Conservation (phyloP, 768 basidiomycete genomes). For the Mycena rosella region DNA sequence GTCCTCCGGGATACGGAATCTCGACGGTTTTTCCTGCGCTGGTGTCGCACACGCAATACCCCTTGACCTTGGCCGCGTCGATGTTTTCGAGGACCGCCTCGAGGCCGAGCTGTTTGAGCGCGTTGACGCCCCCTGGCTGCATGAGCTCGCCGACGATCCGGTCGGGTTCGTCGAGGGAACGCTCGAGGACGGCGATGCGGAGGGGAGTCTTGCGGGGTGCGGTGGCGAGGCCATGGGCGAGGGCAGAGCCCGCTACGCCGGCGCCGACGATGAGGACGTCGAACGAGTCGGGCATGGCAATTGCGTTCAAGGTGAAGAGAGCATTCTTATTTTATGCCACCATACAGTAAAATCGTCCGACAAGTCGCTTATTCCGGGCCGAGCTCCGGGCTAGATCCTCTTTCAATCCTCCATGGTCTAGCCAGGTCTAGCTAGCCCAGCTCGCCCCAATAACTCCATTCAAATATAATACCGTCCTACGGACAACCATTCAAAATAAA, state of each 20-base stretch:
- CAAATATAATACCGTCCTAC: too few species aligned
- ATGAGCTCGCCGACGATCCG: conserved; percentile 97
- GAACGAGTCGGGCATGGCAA: conserved; percentile 52
- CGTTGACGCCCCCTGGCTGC: conserved; percentile 90
- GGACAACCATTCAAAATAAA: background rate
- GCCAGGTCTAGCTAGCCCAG: conserved; percentile 3
- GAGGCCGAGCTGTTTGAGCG: conserved; percentile 84
- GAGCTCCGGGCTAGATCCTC: background rate
- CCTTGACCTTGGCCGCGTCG: conserved; percentile 84
- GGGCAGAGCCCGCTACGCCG: conserved; percentile 88
- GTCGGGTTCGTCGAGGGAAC: conserved; percentile 93
- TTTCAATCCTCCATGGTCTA: background rate
- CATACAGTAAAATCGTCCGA: too few species aligned
- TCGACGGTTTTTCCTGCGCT: conserved; percentile 77
- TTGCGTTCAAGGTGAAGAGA: background rate
- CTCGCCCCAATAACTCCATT: background rate
- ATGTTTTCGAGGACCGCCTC: conserved; percentile 85
- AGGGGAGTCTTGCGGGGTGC: conserved; percentile 68
- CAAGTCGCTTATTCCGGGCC: background rate
- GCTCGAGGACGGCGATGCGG: conserved; percentile 87
- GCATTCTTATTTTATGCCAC: conserved; percentile 8
- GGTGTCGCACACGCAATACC: conserved; percentile 85
- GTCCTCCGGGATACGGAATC: conserved; percentile 85
- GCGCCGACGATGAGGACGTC: conserved; percentile 93
- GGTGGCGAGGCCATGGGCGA: conserved; percentile 87